Conservation (phyloP, 345 rosid species). For the Gynandropsis gynandra region DNA sequence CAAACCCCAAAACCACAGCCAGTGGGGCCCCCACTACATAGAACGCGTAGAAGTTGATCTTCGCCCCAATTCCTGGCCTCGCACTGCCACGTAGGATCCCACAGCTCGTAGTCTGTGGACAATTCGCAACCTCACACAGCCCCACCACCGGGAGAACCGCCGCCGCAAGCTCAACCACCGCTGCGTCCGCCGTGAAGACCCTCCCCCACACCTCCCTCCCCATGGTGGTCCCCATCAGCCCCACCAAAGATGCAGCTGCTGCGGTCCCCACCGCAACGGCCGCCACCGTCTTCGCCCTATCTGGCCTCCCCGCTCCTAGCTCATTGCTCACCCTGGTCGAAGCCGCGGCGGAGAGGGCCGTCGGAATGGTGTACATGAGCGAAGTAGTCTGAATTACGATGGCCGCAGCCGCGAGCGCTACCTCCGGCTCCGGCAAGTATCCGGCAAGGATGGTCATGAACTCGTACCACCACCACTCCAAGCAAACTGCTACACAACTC, state of each 20-base stretch:
- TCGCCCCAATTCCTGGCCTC: constrained; percentile 66
- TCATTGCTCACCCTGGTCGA: constrained; percentile 85
- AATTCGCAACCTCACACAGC: constrained; percentile 84
- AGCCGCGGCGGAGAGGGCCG: constrained; percentile 60
- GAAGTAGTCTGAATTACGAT: constrained; percentile 86
- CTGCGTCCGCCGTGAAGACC: constrained; percentile 48
- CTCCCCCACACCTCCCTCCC: constrained; percentile 67
- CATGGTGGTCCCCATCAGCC: constrained; percentile 51
- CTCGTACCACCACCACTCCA: constrained; percentile 99
- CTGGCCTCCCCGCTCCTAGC: constrained; percentile 70
- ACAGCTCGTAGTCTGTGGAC: constrained; percentile 88
- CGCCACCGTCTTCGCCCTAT: constrained; percentile 51
- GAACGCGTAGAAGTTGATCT: constrained; percentile 65
- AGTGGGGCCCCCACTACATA: constrained; percentile 79
- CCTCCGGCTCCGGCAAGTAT: constrained; percentile 46
- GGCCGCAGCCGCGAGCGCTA: constrained; percentile 59
- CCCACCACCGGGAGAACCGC: constrained; percentile 73
- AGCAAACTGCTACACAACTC: constrained; percentile 75
- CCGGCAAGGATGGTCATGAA: constrained; percentile 88
- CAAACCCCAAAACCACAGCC: constrained; percentile 57
- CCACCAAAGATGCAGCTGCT: constrained; percentile 39
- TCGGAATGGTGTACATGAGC: constrained; percentile 71
- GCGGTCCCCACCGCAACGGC: constrained; percentile 52
- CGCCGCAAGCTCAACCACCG: constrained; percentile 47
- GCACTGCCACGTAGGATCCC: constrained; percentile 85